These are phyloP conservation scores for Thermothielavioides terrestris DNA, from an alignment of 495 filamentous ascomycete genomes.

Conservation along the genomic window DNA sequence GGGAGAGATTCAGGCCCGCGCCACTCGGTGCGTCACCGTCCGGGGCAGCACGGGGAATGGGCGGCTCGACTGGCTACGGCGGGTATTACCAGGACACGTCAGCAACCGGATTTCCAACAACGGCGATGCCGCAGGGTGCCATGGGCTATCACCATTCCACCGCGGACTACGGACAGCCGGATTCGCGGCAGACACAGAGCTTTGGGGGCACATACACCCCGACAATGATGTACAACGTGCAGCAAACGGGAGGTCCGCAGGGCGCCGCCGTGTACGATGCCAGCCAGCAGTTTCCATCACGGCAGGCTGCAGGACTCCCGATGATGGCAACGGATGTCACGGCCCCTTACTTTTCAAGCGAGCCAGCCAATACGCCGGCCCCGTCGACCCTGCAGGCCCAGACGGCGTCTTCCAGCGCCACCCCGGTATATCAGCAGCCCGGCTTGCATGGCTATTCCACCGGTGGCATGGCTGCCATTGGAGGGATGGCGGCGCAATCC, in stretches of 20 bases:
- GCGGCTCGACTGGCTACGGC: constrained; percentile 43
- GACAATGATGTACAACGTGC: constrained; percentile 69
- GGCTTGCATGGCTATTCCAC: constrained; percentile 39
- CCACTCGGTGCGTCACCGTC: constrained; percentile 37
- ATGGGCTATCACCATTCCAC: constrained; percentile 44
- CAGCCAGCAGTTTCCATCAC: constrained; percentile 67
- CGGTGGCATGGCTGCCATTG: constrained; percentile 32
- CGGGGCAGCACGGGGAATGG: constrained; percentile 32
- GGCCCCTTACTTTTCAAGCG: constrained; percentile 71
- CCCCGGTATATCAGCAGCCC: constrained; percentile 45
- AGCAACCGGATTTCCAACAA: constrained; percentile 37
- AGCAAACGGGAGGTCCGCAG: constrained; percentile 53
- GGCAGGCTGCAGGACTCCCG: constrained; percentile 74
- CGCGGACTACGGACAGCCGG: constrained; percentile 40
- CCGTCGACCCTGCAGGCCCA: constrained; percentile 38
- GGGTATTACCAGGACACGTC: constrained; percentile 48
- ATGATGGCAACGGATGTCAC: constrained; percentile 58
- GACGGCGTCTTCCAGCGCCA: constrained; percentile 29
- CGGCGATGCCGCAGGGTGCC: constrained; percentile 37
- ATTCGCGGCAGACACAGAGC: constrained; percentile 42
- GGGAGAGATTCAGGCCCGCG: constrained; percentile 42
- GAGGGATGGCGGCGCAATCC: constrained; percentile 33
- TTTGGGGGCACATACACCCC: constrained; percentile 44
- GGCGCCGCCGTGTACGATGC: constrained; percentile 62
- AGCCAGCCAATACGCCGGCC: constrained; percentile 55